Evolutionary conservation across 2,329 filamentous ascomycete genomes (phyloP).

Genomic region (Colletotrichum costaricense): DNA sequence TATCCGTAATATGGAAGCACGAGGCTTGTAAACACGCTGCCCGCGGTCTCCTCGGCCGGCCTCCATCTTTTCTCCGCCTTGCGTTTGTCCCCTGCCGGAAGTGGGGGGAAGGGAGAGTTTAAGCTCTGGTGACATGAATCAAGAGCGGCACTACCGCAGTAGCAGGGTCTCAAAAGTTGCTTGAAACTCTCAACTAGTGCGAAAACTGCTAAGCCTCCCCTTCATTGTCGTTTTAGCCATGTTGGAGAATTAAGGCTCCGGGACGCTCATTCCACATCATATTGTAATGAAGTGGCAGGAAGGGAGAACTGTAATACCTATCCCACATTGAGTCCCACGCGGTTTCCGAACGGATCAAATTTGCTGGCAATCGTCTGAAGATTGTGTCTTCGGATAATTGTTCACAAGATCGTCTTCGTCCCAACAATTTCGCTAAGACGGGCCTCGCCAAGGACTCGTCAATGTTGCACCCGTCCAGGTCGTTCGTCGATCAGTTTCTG

Average conservation of each 20-base stretch:
- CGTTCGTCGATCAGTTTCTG: slow-evolving; percentile 1
- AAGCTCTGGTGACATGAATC: not conserved
- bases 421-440: not conserved
- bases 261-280: slow-evolving; percentile 24
- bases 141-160: not conserved
- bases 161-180: not conserved
- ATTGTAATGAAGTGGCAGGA: not conserved
- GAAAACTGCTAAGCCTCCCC: not conserved
- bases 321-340: not conserved
- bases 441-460: not conserved
- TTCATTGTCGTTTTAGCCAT: slow-evolving; percentile 2
- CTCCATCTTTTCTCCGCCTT: not conserved
- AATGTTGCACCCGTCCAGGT: not conserved
- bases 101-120: not conserved
- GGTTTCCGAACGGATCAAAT: not conserved
- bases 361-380: not conserved
- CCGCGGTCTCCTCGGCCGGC: not conserved
- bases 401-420: not conserved
- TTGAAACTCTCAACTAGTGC: not conserved
- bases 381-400: not conserved
- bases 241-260: slow-evolving; percentile 15
- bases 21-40: not conserved
- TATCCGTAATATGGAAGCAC: not conserved
- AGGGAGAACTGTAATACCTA: not conserved
- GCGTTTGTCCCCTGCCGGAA: not conserved